These are phyloP conservation scores for Terfezia boudieri DNA, from an alignment of 495 filamentous ascomycete species.

Conservation along the genomic window DNA sequence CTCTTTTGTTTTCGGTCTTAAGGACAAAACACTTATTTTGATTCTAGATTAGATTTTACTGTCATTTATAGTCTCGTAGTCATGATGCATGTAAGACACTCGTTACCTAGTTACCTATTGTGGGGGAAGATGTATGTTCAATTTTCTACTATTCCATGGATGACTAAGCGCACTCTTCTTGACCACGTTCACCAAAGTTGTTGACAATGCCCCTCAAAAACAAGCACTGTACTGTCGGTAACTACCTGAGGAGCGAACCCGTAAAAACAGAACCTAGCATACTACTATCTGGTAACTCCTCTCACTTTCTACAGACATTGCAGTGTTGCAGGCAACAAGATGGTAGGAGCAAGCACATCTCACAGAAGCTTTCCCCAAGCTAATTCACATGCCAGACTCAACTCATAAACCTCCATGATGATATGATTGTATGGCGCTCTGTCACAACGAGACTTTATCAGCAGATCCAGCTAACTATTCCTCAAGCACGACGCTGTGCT, in stretches of 20 bases:
- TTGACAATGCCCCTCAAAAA: not conserved
- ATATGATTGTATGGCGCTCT: constrained; percentile 78
- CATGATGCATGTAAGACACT: too few species aligned
- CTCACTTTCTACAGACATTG: not conserved
- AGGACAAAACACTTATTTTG: too few species aligned
- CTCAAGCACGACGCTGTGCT: constrained; percentile 84
- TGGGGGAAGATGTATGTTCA: too few species aligned
- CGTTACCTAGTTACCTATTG: too few species aligned
- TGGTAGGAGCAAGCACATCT: not conserved
- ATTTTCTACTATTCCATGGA: not conserved
- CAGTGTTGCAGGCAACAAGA: not conserved
- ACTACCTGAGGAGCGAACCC: not conserved
- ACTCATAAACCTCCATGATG: constrained; percentile 62
- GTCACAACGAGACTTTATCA: not conserved
- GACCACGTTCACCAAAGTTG: not conserved
- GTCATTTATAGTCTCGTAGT: too few species aligned
- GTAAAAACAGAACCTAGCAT: not conserved
- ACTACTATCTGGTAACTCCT: not conserved
- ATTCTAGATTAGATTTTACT: too few species aligned
- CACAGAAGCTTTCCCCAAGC: not conserved
- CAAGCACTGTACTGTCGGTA: too few species aligned
- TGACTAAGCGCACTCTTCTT: not conserved
- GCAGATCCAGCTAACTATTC: constrained; percentile 1
- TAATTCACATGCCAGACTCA: not conserved
- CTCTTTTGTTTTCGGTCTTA: too few species aligned